Conservation (phyloP, 805 yeast species). For the Wickerhamia fluorescens region DNA sequence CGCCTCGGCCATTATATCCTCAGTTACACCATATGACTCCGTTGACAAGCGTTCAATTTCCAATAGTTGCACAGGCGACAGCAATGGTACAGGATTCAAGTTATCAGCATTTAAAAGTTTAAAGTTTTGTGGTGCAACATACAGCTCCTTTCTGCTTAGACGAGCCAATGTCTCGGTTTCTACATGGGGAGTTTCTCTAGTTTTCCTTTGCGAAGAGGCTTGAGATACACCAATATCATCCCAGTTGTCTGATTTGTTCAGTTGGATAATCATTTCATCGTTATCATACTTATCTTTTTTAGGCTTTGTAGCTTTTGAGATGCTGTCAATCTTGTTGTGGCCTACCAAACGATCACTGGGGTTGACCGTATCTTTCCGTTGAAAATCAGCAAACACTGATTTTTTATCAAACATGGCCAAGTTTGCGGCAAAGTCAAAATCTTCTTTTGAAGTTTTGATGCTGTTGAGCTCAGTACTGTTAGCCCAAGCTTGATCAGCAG, state of each 20-base stretch:
- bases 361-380: slow-evolving; percentile 51
- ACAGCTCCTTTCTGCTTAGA: slow-evolving; percentile 2
- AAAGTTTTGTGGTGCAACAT: slow-evolving; percentile 5
- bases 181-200: slow-evolving; percentile 5
- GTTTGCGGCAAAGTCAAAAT: slow-evolving; percentile 82
- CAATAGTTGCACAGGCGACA: slow-evolving; percentile 71
- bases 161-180: slow-evolving; percentile 4
- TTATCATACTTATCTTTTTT: slow-evolving; percentile 50
- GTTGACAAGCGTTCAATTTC: slow-evolving; percentile 62
- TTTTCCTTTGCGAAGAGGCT: slow-evolving; percentile 6
- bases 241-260: slow-evolving; percentile 44
- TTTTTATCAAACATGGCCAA: slow-evolving; percentile 76
- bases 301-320: slow-evolving; percentile 6
- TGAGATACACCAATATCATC: slow-evolving; percentile 29
- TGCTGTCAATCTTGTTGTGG: slow-evolving; percentile 48
- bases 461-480: slow-evolving; percentile 36
- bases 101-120: slow-evolving; percentile 14
- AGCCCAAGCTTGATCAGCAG: slow-evolving; percentile 41
- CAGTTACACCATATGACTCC: slow-evolving; percentile 44
- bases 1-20: slow-evolving; percentile 49
- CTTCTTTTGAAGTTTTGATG: slow-evolving; percentile 50
- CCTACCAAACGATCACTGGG: slow-evolving; percentile 65
- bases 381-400: slow-evolving; percentile 72
- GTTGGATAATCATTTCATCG: slow-evolving; percentile 66
- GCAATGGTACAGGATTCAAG: slow-evolving; percentile 43